phyloP scores from a whole-genome alignment of 371 early-diverging fungal genomes.

The Mortierella sp. region DNA sequence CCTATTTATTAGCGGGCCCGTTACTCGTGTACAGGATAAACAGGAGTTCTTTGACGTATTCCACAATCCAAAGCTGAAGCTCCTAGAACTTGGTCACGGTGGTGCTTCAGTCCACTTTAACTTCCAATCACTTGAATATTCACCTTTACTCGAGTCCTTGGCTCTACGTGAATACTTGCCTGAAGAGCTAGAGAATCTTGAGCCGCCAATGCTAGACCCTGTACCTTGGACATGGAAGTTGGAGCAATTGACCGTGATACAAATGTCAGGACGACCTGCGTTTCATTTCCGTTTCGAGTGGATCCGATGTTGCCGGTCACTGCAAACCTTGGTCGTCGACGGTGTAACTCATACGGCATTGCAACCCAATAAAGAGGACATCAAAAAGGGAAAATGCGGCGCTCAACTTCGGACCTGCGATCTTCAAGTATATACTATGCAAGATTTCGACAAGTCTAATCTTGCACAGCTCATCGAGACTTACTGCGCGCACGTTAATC shows the following conservation, averaged over 20 bases:
- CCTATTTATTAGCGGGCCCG: constrained; percentile 1
- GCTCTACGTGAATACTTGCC: background rate
- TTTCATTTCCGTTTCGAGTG: constrained; percentile 21
- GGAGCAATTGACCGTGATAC: constrained; percentile 5
- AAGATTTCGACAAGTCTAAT: background rate
- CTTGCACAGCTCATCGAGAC: constrained; percentile 8
- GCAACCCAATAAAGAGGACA: background rate
- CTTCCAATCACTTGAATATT: constrained; percentile 5
- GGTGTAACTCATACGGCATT: constrained; percentile 1
- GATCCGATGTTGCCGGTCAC: constrained; percentile 6
- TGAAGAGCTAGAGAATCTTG: background rate
- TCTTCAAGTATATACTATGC: background rate
- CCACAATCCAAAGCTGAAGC: constrained; percentile 4
- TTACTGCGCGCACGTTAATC: constrained; percentile 3
- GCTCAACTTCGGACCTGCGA: background rate
- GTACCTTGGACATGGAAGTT: constrained; percentile 24
- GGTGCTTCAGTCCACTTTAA: background rate
- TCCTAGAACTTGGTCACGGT: background rate
- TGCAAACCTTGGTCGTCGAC: constrained; percentile 7
- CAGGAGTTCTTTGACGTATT: background rate
- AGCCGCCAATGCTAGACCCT: background rate
- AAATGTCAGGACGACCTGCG: constrained; percentile 11
- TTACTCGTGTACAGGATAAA: background rate
- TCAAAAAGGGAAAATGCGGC: constrained; percentile 8
- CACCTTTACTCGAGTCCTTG: constrained; percentile 16